Percentiles rank a stretch among this genome's conserved stretches.
phyloP scores from a whole-genome alignment of 805 yeast species.

The Sugiyamaella boreocaroliniensis region DNA sequence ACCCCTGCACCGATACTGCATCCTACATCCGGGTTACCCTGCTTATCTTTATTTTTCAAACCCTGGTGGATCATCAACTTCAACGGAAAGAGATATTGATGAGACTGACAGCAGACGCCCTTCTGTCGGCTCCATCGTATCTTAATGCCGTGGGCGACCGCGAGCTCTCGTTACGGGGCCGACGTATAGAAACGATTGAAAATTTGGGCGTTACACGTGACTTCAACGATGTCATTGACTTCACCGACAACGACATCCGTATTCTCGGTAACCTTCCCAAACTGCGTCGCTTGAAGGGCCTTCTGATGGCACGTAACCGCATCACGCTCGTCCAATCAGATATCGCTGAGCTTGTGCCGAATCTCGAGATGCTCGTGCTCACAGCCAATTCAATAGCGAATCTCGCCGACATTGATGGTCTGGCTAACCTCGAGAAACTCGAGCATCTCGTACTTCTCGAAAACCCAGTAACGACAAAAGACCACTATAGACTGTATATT shows the following conservation, averaged over 20 bases:
- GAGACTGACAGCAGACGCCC: constrained; percentile 50
- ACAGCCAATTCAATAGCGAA: constrained; percentile 44
- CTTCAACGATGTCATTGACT: constrained; percentile 53
- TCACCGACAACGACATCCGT: constrained; percentile 67
- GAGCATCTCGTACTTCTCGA: constrained; percentile 46
- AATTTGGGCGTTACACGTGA: constrained; percentile 38
- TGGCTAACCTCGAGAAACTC: constrained; percentile 38
- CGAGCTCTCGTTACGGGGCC: constrained; percentile 38
- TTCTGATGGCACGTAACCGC: constrained; percentile 60
- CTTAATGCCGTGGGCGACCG: constrained; percentile 39
- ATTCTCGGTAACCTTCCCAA: constrained; percentile 46
- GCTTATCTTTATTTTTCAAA: neutral
- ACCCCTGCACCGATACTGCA: neutral
- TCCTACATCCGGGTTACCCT: neutral
- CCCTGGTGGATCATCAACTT: neutral
- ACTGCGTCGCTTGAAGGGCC: constrained; percentile 39
- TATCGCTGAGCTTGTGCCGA: constrained; percentile 36
- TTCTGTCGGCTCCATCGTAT: constrained; percentile 46
- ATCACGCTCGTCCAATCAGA: constrained; percentile 39
- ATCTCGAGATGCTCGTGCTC: constrained; percentile 47
- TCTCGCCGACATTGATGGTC: constrained; percentile 38
- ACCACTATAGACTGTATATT: constrained; percentile 53
- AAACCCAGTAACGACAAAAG: constrained; percentile 47
- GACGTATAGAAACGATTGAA: constrained; percentile 39
- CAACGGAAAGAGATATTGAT: constrained; percentile 30